Base-by-base conservation (phyloP, 495 filamentous ascomycete genomes). In the Hyaloscypha hepaticicola region DNA sequence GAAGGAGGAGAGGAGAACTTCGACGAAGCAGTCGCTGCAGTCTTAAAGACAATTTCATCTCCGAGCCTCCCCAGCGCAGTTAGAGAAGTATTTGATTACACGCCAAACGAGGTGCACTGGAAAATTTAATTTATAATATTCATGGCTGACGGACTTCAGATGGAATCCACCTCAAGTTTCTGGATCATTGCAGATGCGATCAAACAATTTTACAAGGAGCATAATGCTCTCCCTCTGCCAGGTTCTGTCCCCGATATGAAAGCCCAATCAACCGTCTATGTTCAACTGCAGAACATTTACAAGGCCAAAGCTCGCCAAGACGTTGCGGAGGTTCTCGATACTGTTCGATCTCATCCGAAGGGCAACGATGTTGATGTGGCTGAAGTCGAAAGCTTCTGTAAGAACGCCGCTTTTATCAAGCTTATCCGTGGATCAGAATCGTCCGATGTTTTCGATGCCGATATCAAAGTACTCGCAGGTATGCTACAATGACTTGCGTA, bases 231-330 rank as follows among this genome's bases (percentile, higher is more conserved):
- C 6, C 95, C 95, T 22, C 78, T 99, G 0, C 90, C 93, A 2
- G 96, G 95, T 52, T 87, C 88, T 22, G 80, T 98, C 16, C 96
- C 95, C 6, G 95, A 99, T 76, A 99, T 99, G 95, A 99, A 99
- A 78, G 92, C 95, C 31, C 85, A 93, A 74, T 96, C 92, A 22
- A 87, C 84, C 55, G 92, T 96, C 67, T 99, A 99, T 77, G 87
- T 98, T 65, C 81, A 87, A 65, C 82, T 99, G 27, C 95, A 98
- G 77, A 96, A 90, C 68, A 86, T 97, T 70, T 99, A 98, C 85
- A 97, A 96, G 76, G 72, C 81, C 26, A 97, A 97, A 73, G 91
- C 96, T 31, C 87, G 89, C 28, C 77, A 83, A 64, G 96, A 99
- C 69, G 77, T 88, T 48, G 83, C 87, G 57, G 89, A 96, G 74